Evolutionary conservation across 305 asterid genomes (phyloP).

Genomic region (Solanum hybrid): DNA sequence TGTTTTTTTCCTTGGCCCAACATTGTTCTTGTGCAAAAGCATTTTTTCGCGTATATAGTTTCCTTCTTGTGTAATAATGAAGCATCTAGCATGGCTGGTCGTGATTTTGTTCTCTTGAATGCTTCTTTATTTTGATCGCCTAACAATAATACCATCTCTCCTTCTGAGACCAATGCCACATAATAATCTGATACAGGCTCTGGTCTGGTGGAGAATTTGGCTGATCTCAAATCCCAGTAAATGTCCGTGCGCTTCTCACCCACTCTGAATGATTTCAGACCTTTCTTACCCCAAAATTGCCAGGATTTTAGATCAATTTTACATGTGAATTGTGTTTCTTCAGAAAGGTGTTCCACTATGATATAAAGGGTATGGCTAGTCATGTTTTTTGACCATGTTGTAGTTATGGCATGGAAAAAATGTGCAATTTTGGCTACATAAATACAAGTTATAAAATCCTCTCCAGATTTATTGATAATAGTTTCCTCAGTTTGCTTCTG

Average conservation of each 20-base stretch:
- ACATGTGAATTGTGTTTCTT: conserved; percentile 48
- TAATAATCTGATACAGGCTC: conserved; percentile 65
- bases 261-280: conserved; percentile 52
- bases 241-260: conserved; percentile 55
- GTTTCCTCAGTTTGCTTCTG: conserved; percentile 14
- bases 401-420: conserved; percentile 25
- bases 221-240: conserved; percentile 69
- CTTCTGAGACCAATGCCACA: conserved; percentile 51
- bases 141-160: conserved; percentile 45
- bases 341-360: conserved; percentile 34
- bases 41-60: conserved; percentile 56
- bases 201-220: conserved; percentile 46
- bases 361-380: conserved; percentile 56
- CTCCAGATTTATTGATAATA: conserved; percentile 14
- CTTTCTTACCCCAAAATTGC: conserved; percentile 95
- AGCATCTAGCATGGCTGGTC: conserved; percentile 33
- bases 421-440: conserved; percentile 40
- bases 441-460: conserved; percentile 57
- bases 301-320: conserved; percentile 81
- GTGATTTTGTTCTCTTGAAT: conserved; percentile 40
- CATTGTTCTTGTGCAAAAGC: conserved; percentile 55
- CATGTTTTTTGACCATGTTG: conserved; percentile 64
- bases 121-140: conserved; percentile 78
- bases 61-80: conserved; percentile 60
- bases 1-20: conserved; percentile 51